Percentiles rank a stretch among this genome's conserved stretches.
These are phyloP conservation scores for Kentomonas sorsogonicus DNA, from an alignment of 208 protist genomes.

Conservation along the genomic window DNA sequence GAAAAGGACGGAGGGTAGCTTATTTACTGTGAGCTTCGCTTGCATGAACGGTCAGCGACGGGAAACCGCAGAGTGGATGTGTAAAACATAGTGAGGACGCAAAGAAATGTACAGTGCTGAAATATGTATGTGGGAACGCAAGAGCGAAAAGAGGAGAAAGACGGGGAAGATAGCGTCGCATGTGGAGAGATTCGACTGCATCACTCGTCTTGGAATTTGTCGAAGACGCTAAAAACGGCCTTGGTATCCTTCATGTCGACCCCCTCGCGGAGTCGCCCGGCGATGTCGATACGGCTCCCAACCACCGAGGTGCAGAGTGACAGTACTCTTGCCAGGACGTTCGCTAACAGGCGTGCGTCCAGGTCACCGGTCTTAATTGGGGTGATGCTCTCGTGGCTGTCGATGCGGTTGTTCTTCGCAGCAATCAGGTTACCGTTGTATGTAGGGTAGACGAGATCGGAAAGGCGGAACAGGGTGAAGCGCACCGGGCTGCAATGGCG, in stretches of 20 bases:
- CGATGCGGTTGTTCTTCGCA: constrained; percentile 54
- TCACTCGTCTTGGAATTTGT: constrained; percentile 37
- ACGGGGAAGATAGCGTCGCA: too few species aligned
- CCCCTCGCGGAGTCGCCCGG: constrained; percentile 30
- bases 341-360: constrained; percentile 45
- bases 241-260: constrained; percentile 40
- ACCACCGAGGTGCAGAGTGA: constrained; percentile 50
- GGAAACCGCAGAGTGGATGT: neutral
- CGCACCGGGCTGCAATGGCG: constrained; percentile 26
- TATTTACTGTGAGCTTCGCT: constrained; percentile 8
- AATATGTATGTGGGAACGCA: neutral
- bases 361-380: constrained; percentile 33
- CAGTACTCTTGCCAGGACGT: constrained; percentile 34
- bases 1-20: neutral
- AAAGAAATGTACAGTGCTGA: neutral
- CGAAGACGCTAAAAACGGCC: constrained; percentile 45
- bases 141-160: neutral
- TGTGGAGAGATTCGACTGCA: too few species aligned
- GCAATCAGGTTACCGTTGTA: constrained; percentile 43
- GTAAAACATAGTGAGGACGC: neutral
- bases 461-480: constrained; percentile 54
- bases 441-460: constrained; percentile 55
- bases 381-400: constrained; percentile 20
- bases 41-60: constrained; percentile 2
- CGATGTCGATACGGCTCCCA: constrained; percentile 53